Base-by-base conservation (phyloP, 2,329 filamentous ascomycete genomes). In the Alternaria brassicae region DNA sequence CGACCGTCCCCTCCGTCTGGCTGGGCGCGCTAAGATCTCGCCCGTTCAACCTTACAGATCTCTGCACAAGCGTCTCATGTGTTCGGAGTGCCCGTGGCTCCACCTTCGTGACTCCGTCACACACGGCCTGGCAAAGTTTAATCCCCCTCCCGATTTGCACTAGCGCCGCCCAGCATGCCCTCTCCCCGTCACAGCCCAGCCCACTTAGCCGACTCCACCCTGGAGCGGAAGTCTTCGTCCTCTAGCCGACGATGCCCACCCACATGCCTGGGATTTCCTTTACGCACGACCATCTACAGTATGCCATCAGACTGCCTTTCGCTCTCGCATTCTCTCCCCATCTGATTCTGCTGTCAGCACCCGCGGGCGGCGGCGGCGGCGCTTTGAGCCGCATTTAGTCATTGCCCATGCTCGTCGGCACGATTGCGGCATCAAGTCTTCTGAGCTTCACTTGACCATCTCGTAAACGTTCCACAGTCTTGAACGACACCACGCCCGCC, bases 161-260 rank as follows among this genome's bases (percentile, higher is more conserved):
- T 68, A 61, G 68, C 65, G 54, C 47, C 37, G 34, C 28, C 25
- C 30, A 23, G 27, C 44, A 27, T 53, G 44, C 60, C 64, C 62
- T 61, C 65, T 67, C 36, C 36, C 17, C 17, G 34, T 37, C 34
- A 17, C 34, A n/a, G 34, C 65, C 65, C 64, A 66, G 58, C 56
- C 61, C 62, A 48, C 28, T 19, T 50, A 53, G 45, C 37, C 67
- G 55, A 58, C 66, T 66, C 63, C 63, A 56, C 56, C 61, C 58
- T 68, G 62, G 63, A 62, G 58, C 71, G 61, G 55, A 68, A 62
- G 61, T 59, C 63, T 62, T 67, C 56, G 65, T 68, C 61, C 67
- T 68, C 67, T 58, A 72, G 55, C 68, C 69, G 72, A 71, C 66
- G 60, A 72, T 71, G 72, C 74, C 73, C 65, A 67, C 70, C 72